Percentiles rank a stretch among this genome's conserved stretches.
Evolutionary conservation across 306 rosid species (phyloP).

Genomic region (Cucurbita argyrosperma): DNA sequence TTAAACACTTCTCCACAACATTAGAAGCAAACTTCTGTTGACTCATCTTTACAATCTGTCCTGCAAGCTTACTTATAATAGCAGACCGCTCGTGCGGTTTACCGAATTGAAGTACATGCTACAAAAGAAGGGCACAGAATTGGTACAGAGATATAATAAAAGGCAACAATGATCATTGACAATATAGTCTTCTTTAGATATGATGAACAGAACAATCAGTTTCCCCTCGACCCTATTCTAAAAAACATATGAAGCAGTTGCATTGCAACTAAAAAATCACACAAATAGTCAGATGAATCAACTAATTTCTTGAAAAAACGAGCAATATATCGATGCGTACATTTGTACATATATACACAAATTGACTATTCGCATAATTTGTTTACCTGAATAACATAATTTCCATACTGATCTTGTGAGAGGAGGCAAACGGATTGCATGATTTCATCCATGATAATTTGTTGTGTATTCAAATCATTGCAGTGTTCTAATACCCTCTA

Average conservation of each 20-base stretch:
- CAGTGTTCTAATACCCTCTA: constrained; percentile 97
- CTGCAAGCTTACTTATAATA: constrained; percentile 79
- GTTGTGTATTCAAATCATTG: constrained; percentile 57
- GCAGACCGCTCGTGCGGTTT: constrained; percentile 60
- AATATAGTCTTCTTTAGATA: neutral
- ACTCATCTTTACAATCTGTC: constrained; percentile 96
- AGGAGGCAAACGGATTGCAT: constrained; percentile 77
- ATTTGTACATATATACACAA: neutral
- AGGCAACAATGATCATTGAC: neutral
- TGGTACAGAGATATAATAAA: neutral
- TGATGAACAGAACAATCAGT: neutral
- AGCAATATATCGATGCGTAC: neutral
- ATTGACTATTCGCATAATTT: neutral
- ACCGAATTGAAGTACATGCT: constrained; percentile 84
- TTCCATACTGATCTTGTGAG: constrained; percentile 96
- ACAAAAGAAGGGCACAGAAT: constrained; percentile 4
- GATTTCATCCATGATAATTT: constrained; percentile 83
- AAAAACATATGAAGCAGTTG: neutral
- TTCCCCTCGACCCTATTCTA: neutral
- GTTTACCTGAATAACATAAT: constrained; percentile 89
- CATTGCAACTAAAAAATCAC: neutral
- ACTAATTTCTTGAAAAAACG: neutral
- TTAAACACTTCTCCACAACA: constrained; percentile 88
- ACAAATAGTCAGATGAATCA: neutral
- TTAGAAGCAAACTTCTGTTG: constrained; percentile 98